Evolutionary conservation across 129 eudicot genomes (phyloP), one percentile per base, ranked within the genome.

Genomic region (Centrapalus pauciflorus): DNA sequence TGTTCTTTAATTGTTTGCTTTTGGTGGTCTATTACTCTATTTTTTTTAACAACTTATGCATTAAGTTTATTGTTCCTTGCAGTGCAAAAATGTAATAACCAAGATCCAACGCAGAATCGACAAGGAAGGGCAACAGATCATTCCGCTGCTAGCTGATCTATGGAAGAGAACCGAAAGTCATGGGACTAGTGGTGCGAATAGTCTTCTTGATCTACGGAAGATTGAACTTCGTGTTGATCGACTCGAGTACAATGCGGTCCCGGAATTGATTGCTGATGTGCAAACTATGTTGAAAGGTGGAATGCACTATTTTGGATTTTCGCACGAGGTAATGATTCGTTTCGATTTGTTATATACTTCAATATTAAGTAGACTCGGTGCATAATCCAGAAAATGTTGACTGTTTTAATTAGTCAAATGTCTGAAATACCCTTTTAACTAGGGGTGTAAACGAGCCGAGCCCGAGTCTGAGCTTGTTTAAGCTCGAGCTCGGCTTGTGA

Each of bases 11-110:
- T 34, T 34, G 7, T 43, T 3, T 13, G 4, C 7, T 4, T 48
- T 48, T 17, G 24, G 24, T 23, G 54, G 54, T 0, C 25, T 4
- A 24, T 48, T n/a, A n/a, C 46, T 3, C 10, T 55, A 26, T 12
- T 27, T 67, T 16, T 65, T 21, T 24, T 34, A 19, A 4, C 28
- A 29, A 32, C 19, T 32, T 3, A 0, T 8, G 17, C 7, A 7
- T 4, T 28, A 28, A 64, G 13, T 43, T 16, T 24, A 54, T 56
- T 72, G 35, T 34, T 51, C 25, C 56, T 69, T 84, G 74, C 79
- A 93, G 99, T 88, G 99, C 86, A 93, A 93, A 81, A 84, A 69
- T 70, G 87, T 93, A 19, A 74, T 86, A 66, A 77, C 77, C 71
- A 93, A 84, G 86, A 74, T 93, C 75, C 89, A 84, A 63, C 80